Evolutionary conservation across 1,284 basidiomycete species (phyloP).

Genomic region (Rhodotorula glutinis): DNA sequence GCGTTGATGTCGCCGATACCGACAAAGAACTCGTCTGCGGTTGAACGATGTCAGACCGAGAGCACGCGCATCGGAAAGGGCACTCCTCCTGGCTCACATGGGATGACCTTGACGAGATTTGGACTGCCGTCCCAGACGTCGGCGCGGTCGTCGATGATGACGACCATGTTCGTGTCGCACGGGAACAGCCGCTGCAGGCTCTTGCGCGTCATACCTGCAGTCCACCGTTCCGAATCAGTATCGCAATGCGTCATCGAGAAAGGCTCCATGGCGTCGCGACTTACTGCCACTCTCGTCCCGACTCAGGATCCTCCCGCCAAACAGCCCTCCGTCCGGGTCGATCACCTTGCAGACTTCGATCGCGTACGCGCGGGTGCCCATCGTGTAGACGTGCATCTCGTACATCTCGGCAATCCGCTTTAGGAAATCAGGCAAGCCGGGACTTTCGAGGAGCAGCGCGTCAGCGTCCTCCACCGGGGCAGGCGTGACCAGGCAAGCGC

Average conservation of each 20-base stretch:
- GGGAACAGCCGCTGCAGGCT: conserved; percentile 87
- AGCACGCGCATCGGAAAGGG: too few relatives aligned
- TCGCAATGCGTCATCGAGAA: too few relatives aligned
- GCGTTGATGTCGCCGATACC: conserved; percentile 99
- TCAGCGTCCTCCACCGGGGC: neutral
- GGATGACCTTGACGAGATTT: conserved; percentile 92
- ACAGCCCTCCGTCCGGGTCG: conserved; percentile 80
- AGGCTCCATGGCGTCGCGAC: too few relatives aligned
- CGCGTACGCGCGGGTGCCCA: conserved; percentile 96
- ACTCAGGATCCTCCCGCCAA: conserved; percentile 82
- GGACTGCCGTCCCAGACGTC: conserved; percentile 97
- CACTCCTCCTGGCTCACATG: conserved; percentile 59
- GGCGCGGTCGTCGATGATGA: conserved; percentile 95
- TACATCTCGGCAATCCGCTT: conserved; percentile 69
- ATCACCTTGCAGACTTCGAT: conserved; percentile 91
- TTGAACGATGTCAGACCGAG: neutral
- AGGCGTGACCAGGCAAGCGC: neutral
- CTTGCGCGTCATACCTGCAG: conserved; percentile 77
- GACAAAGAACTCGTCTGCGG: conserved; percentile 88
- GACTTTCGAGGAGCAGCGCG: conserved; percentile 55
- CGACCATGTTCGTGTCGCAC: conserved; percentile 96
- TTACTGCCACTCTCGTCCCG: conserved; percentile 92
- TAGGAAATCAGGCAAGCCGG: conserved; percentile 80
- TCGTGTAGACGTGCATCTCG: conserved; percentile 99
- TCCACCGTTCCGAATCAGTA: too few relatives aligned